Percentiles rank a stretch among this genome's conserved stretches.
Evolutionary conservation across 1,284 basidiomycete genomes (phyloP).

Genomic region (Leccinum brunneo-olivaceum): DNA sequence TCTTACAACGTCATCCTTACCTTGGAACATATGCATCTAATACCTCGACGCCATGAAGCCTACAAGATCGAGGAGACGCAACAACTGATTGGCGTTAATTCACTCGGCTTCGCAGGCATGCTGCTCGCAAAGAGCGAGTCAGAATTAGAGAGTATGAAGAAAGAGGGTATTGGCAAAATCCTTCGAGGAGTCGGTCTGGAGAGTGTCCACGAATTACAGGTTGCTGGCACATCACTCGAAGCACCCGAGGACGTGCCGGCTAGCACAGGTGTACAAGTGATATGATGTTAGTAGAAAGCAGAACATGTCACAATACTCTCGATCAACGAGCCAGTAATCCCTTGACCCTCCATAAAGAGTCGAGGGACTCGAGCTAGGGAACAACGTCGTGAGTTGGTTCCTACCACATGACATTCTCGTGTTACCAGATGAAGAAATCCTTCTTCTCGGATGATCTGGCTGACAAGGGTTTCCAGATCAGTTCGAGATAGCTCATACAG

Average conservation of each 20-base stretch:
- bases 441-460: slow-evolving; percentile 50
- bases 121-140: slow-evolving; percentile 74
- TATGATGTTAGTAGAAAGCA: not conserved
- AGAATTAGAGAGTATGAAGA: slow-evolving; percentile 63
- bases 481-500: slow-evolving; percentile 42
- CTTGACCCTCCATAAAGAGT: slow-evolving; percentile 35
- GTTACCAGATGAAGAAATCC: slow-evolving; percentile 46
- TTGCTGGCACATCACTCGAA: slow-evolving; percentile 36
- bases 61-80: slow-evolving; percentile 46
- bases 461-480: slow-evolving; percentile 43
- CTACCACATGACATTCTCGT: slow-evolving; percentile 1
- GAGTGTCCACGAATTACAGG: slow-evolving; percentile 58
- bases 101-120: slow-evolving; percentile 84
- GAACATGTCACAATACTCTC: not conserved
- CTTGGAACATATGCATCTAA: slow-evolving; percentile 74
- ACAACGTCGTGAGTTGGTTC: slow-evolving; percentile 16
- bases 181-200: slow-evolving; percentile 54
- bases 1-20: slow-evolving; percentile 85
- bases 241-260: slow-evolving; percentile 11
- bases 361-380: slow-evolving; percentile 36
- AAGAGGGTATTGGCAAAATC: slow-evolving; percentile 54
- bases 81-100: slow-evolving; percentile 64
- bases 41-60: slow-evolving; percentile 63
- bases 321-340: slow-evolving; percentile 30
- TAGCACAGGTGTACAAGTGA: slow-evolving; percentile 2